phyloP scores from a whole-genome alignment of 164 flowering plant species.

The Houttuynia cordata region DNA sequence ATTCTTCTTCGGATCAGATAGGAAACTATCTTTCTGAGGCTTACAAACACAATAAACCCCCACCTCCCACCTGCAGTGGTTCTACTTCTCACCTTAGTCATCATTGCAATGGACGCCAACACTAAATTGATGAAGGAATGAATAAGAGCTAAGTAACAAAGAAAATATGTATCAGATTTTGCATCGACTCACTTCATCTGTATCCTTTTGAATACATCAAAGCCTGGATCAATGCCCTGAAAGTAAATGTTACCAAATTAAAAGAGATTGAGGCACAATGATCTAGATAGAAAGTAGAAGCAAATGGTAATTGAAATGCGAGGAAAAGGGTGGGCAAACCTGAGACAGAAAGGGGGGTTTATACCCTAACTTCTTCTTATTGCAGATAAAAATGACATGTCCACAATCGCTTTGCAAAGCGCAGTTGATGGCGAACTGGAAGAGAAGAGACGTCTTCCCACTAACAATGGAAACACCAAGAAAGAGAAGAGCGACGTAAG shows the following conservation, averaged over 20 bases:
- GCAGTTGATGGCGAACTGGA: conserved; percentile 68
- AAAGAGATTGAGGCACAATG: neutral
- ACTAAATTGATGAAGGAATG: neutral
- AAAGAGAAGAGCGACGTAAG: neutral
- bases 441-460: conserved; percentile 80
- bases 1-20: no score
- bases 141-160: neutral
- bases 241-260: conserved; percentile 1
- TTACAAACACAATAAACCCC: no score
- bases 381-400: conserved; percentile 59
- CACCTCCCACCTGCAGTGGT: no score
- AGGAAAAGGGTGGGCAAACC: conserved; percentile 16
- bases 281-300: neutral
- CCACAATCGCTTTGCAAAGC: conserved; percentile 13
- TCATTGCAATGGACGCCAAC: no score
- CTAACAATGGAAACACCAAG: conserved; percentile 15
- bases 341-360: conserved; percentile 80
- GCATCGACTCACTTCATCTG: conserved; percentile 56
- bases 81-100: no score
- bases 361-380: conserved; percentile 39
- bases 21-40: no score
- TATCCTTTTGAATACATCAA: conserved; percentile 40
- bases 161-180: neutral
- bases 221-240: conserved; percentile 63
- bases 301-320: no score